phyloP scores from a whole-genome alignment of 164 flowering plant genomes.

The Platanus orientalis region DNA sequence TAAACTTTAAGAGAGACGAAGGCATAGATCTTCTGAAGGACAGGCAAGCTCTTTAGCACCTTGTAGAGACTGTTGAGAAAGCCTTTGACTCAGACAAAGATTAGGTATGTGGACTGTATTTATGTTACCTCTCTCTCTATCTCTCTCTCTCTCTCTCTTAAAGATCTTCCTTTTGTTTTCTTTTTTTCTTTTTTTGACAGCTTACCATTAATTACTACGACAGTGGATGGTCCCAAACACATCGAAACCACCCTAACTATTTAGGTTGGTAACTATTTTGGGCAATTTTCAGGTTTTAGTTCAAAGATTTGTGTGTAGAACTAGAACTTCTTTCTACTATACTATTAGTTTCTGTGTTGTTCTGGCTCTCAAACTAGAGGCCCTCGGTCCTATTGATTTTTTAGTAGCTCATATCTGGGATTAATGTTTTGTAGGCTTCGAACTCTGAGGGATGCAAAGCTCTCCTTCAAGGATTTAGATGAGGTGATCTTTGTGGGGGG shows the following conservation, averaged over 20 bases:
- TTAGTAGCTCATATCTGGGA: too few relatives aligned
- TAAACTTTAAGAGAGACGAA: constrained; percentile 63
- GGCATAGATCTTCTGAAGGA: too few relatives aligned
- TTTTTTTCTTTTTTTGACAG: constrained; percentile 31
- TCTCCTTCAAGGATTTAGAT: constrained; percentile 54
- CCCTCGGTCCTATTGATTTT: too few relatives aligned
- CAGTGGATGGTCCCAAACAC: constrained; percentile 84
- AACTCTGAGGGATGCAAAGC: constrained; percentile 83
- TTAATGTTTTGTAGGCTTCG: constrained; percentile 52
- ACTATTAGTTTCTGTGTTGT: too few relatives aligned
- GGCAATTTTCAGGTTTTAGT: constrained; percentile 86
- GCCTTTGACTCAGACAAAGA: constrained; percentile 58
- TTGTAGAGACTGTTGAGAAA: constrained; percentile 68
- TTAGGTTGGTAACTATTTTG: too few relatives aligned
- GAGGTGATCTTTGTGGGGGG: constrained; percentile 39
- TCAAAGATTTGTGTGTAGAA: constrained; percentile 84
- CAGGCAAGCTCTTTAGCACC: constrained; percentile 61
- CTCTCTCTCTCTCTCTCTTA: too few relatives aligned
- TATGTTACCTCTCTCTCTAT: too few relatives aligned
- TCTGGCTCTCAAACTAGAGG: too few relatives aligned
- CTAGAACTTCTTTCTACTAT: too few relatives aligned
- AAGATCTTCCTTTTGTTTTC: too few relatives aligned
- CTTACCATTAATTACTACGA: constrained; percentile 81
- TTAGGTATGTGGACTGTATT: too few relatives aligned
- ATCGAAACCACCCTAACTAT: constrained; percentile 79